A percentile compares a stretch with the other conserved stretches of the same genome.
Evolutionary conservation across 306 rosid genomes (phyloP).

Genomic region (Styphnolobium japonicum): DNA sequence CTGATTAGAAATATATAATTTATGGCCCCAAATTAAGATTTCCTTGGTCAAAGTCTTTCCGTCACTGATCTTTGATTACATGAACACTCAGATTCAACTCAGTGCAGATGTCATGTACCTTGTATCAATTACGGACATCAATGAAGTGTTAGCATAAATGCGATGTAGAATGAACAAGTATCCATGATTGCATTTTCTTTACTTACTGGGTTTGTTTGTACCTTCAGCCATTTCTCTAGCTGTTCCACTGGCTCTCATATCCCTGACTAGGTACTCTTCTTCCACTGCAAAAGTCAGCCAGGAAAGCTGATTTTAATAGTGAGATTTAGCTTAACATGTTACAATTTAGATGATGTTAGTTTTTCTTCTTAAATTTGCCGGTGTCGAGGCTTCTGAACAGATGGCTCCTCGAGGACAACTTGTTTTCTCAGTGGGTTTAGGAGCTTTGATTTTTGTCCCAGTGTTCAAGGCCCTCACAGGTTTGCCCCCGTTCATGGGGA

Average conservation of each 20-base stretch:
- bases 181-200: constrained; percentile 20
- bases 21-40: not conserved
- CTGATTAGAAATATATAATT: not conserved
- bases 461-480: constrained; percentile 91
- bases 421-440: constrained; percentile 83
- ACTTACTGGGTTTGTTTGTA: constrained; percentile 58
- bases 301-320: constrained; percentile 16
- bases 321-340: constrained; percentile 4
- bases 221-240: constrained; percentile 79
- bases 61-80: not conserved
- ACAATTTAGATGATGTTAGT: constrained; percentile 11
- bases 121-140: not conserved
- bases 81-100: constrained; percentile 1
- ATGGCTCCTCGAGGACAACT: constrained; percentile 95
- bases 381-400: constrained; percentile 76
- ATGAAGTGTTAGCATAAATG: not conserved
- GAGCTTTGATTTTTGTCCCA: constrained; percentile 86
- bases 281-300: constrained; percentile 6
- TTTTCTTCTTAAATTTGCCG: constrained; percentile 33
- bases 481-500: constrained; percentile 94
- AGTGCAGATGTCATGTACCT: not conserved
- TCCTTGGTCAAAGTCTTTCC: not conserved
- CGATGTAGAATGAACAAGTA: not conserved
- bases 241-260: constrained; percentile 85
- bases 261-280: constrained; percentile 69